Evolutionary conservation across 371 early-diverging fungal species (phyloP).

Genomic region (Synchytrium microbalum): DNA sequence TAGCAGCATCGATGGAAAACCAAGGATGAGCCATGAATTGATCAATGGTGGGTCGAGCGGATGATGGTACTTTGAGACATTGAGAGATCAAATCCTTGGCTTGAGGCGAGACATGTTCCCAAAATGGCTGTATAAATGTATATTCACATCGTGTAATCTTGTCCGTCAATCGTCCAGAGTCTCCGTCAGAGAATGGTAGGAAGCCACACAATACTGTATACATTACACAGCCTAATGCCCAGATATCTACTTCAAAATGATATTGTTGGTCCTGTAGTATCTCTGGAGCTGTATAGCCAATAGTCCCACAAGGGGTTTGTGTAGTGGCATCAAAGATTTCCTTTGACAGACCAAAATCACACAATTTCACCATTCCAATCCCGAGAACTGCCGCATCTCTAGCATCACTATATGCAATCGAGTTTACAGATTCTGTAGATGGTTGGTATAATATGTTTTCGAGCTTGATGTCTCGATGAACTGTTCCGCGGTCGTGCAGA

Average conservation of each 20-base stretch:
- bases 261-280: conserved; percentile 74
- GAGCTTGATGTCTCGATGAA: conserved; percentile 69
- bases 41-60: not conserved
- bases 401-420: too few relatives aligned
- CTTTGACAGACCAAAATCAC: conserved; percentile 80
- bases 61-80: not conserved
- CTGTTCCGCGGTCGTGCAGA: conserved; percentile 82
- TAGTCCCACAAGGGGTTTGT: conserved; percentile 85
- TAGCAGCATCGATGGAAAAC: not conserved
- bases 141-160: conserved; percentile 28
- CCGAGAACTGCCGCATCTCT: conserved; percentile 24
- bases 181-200: conserved; percentile 69
- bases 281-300: conserved; percentile 88
- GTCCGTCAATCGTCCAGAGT: conserved; percentile 17
- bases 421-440: not conserved
- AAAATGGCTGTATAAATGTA: conserved; percentile 68
- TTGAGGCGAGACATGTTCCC: conserved; percentile 66
- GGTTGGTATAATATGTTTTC: conserved; percentile 6
- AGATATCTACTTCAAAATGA: conserved; percentile 80
- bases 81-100: conserved; percentile 64
- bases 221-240: conserved; percentile 89
- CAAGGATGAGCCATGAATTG: not conserved
- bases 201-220: conserved; percentile 84
- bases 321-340: conserved; percentile 73
- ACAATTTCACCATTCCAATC: conserved; percentile 73